These are phyloP conservation scores for Sugiyamaella chiloensis DNA, from an alignment of 805 yeast genomes.

Conservation along the genomic window DNA sequence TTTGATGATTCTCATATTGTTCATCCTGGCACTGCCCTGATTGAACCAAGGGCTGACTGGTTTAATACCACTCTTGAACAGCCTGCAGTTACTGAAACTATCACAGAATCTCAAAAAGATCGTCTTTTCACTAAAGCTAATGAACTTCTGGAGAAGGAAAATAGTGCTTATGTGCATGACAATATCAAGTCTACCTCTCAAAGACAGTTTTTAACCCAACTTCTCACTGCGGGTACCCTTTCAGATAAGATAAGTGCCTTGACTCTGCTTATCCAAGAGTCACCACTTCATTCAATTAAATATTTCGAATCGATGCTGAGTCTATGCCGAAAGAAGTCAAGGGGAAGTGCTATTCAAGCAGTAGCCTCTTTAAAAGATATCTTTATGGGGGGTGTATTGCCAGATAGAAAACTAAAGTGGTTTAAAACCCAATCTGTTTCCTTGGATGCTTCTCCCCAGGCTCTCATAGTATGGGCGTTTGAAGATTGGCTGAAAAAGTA, in stretches of 20 bases:
- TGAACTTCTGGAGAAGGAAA: constrained; percentile 63
- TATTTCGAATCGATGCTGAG: constrained; percentile 74
- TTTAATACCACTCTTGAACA: constrained; percentile 52
- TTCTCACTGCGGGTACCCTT: constrained; percentile 87
- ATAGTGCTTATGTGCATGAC: constrained; percentile 65
- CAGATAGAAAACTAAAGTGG: constrained; percentile 70
- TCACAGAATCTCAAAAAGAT: constrained; percentile 48
- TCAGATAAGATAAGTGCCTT: constrained; percentile 93
- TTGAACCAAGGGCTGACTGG: constrained; percentile 75
- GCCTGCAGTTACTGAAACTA: constrained; percentile 20
- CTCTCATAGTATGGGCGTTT: constrained; percentile 72
- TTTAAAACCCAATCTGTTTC: constrained; percentile 73
- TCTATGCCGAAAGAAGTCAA: constrained; percentile 84
- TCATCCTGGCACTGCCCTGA: constrained; percentile 34
- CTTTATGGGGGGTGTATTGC: constrained; percentile 76
- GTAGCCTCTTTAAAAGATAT: constrained; percentile 88
- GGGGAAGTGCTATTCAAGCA: constrained; percentile 90
- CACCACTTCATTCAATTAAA: constrained; percentile 84
- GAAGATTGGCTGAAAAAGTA: constrained; percentile 83
- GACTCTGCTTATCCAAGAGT: constrained; percentile 89
- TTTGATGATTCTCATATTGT: constrained; percentile 8
- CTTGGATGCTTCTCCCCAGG: constrained; percentile 45
- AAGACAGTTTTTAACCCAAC: constrained; percentile 82
- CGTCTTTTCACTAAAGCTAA: constrained; percentile 65
- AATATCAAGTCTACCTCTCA: constrained; percentile 75